Evolutionary conservation across 1,284 basidiomycete species (phyloP).

Genomic region (Fomitiporia mediterranea): DNA sequence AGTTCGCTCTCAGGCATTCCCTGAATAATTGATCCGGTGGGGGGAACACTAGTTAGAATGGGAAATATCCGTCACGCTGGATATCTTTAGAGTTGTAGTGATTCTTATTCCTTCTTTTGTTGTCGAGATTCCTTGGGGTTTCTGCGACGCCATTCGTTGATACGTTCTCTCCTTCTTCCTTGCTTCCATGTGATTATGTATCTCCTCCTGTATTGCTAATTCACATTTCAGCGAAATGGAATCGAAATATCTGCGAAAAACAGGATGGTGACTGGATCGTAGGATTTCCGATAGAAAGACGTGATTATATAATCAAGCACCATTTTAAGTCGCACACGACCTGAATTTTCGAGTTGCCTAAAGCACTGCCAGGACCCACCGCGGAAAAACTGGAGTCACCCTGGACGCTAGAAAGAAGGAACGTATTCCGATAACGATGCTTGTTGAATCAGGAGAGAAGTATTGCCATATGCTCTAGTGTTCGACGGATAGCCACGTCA

Average conservation of each 20-base stretch:
- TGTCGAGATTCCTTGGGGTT: not conserved
- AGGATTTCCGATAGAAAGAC: too few species aligned
- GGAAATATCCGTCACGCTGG: not conserved
- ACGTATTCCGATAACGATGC: slow-evolving; percentile 2
- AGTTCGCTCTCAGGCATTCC: slow-evolving; percentile 40
- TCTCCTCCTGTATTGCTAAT: not conserved
- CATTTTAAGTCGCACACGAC: too few species aligned
- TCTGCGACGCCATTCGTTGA: not conserved
- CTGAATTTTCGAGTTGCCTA: too few species aligned
- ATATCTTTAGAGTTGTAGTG: not conserved
- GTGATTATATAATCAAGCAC: too few species aligned
- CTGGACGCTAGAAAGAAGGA: too few species aligned
- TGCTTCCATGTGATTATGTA: not conserved
- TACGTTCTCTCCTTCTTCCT: not conserved
- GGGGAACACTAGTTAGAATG: not conserved
- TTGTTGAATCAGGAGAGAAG: not conserved
- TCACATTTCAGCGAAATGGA: not conserved
- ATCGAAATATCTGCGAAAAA: too few species aligned
- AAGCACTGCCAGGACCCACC: too few species aligned
- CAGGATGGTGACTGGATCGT: too few species aligned
- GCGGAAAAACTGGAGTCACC: too few species aligned
- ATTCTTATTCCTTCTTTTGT: not conserved
- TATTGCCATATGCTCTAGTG: not conserved
- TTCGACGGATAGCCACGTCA: slow-evolving; percentile 2
- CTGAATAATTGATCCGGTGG: slow-evolving; percentile 29